Conservation (phyloP, 108 stramenopile genomes). For the Skeletonema tropicum region DNA sequence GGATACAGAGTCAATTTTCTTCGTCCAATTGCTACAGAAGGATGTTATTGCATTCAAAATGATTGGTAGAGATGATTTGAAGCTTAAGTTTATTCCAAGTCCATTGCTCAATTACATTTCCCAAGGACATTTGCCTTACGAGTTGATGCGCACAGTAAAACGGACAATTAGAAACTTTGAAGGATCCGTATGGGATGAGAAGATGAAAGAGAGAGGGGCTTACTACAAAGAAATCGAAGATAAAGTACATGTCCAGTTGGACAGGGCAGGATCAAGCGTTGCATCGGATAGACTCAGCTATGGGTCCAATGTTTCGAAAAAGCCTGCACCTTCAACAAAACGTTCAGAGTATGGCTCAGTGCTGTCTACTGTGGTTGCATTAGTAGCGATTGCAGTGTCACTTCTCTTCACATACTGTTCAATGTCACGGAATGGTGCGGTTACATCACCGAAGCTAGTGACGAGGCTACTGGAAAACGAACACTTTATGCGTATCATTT, state of each 20-base stretch:
- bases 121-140: constrained; percentile 36
- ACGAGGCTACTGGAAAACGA: background rate
- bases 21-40: constrained; percentile 9
- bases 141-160: constrained; percentile 10
- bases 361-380: background rate
- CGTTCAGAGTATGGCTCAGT: background rate
- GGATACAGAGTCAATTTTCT: constrained; percentile 25
- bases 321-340: background rate
- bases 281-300: background rate
- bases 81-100: constrained; percentile 13
- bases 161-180: constrained; percentile 19
- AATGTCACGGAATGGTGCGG: background rate
- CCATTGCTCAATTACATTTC: constrained; percentile 23
- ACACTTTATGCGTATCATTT: background rate
- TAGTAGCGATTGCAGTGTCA: background rate
- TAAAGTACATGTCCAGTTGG: constrained; percentile 26
- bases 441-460: background rate
- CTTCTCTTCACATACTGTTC: background rate
- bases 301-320: background rate
- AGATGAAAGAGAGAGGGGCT: constrained; percentile 25
- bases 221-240: constrained; percentile 37
- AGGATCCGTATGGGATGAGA: constrained; percentile 29
- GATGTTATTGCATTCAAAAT: constrained; percentile 32
- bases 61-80: constrained; percentile 25
- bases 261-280: constrained; percentile 3